Base-by-base conservation (phyloP, 2,329 filamentous ascomycete genomes). In the Fonsecaea multimorphosa region DNA sequence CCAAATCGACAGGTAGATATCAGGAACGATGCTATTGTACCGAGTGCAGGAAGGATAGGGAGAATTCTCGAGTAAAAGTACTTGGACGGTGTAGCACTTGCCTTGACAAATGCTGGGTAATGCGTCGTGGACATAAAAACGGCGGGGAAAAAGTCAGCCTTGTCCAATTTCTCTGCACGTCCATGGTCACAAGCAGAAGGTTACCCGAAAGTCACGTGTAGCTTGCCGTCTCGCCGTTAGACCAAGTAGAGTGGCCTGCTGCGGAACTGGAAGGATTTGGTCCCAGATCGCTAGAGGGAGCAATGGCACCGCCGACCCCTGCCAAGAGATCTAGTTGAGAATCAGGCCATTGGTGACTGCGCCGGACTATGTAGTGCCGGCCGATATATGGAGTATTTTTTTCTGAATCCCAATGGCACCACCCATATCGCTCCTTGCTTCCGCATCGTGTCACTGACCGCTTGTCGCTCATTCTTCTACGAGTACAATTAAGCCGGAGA, bases 381-480 rank as follows among this genome's bases (percentile, higher is more conserved):
- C 44, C 44, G n/a, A 12, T 40, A 40, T 49, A 49, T 8, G 29
- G 29, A 31, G 29, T 8, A 31, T 8, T 31, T 49, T 49, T 49
- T 49, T 24, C 24, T 49, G 22, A 24, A 22, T 7, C 44, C 44
- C 44, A 22, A 49, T 49, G 24, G 44, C 19, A 49, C 16, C 44
- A 24, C 44, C n/a, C 44, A 40, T 29, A 56, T 53, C 52, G 63
- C 55, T 55, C 59, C 55, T 66, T 62, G 57, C 46, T 29, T 49
- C 31, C n/a, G 29, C 12, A 27, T 63, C 24, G 34, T 29, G 29
- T 58, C 53, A 52, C 40, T 52, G 52, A 65, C 58, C 53, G 40
- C 44, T 65, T 61, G 40, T 61, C 63, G 24, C 53, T 65, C 63
- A 57, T 61, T 65, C 22, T 44, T 16, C 27, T 22, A 34, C 3